Evolutionary conservation across 2,329 filamentous ascomycete genomes (phyloP).

Genomic region (Fusarium solani-melongenae): DNA sequence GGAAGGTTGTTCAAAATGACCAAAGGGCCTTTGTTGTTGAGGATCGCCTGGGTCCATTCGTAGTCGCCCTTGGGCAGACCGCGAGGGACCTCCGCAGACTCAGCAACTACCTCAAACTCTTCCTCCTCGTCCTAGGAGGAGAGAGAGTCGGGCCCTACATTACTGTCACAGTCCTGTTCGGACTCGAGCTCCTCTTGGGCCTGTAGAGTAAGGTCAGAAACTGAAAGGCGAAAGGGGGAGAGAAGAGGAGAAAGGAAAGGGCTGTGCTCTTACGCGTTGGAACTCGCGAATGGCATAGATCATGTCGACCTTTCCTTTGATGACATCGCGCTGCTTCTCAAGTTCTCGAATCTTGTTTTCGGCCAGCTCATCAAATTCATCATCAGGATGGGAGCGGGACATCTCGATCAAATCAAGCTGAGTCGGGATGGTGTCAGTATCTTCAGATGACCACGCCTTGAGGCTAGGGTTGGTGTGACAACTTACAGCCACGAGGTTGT

Average conservation of each 20-base stretch:
- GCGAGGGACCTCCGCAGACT: neutral
- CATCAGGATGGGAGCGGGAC: neutral
- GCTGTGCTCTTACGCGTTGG: neutral
- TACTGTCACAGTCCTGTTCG: neutral
- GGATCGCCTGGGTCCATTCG: neutral
- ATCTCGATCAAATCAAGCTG: neutral
- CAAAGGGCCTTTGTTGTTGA: neutral
- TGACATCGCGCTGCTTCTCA: neutral
- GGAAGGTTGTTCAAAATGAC: neutral
- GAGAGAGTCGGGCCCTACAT: neutral
- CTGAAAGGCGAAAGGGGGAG: neutral
- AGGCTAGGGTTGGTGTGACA: neutral
- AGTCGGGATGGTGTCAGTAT: neutral
- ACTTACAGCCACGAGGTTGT: neutral
- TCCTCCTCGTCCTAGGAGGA: neutral
- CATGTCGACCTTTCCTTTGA: neutral
- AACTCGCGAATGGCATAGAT: neutral
- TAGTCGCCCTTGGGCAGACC: neutral
- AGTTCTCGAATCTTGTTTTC: neutral
- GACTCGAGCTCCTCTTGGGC: neutral
- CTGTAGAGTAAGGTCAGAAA: neutral
- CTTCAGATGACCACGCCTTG: neutral
- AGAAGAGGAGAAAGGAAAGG: neutral
- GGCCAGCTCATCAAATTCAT: too few relatives aligned
- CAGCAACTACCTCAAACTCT: neutral